Percentiles rank a stretch among this genome's conserved stretches.
These are phyloP conservation scores for Rhodotorula kratochvilovae DNA, from an alignment of 768 basidiomycete genomes.

Conservation along the genomic window DNA sequence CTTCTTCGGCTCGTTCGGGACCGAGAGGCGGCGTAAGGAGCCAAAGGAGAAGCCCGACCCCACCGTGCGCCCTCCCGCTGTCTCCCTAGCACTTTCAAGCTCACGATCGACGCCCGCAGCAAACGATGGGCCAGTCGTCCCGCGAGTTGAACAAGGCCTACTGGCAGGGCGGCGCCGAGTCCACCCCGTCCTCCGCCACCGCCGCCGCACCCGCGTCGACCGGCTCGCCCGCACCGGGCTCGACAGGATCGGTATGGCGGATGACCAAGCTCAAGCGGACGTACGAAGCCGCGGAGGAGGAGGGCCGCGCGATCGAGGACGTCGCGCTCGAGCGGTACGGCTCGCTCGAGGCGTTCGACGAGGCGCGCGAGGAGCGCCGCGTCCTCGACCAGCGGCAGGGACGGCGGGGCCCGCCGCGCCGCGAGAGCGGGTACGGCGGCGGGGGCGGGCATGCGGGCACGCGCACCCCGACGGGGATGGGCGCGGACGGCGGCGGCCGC, in stretches of 20 bases:
- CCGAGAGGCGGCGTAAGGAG: conserved; percentile 63
- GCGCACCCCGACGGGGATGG: conserved; percentile 5
- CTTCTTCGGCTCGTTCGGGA: conserved; percentile 84
- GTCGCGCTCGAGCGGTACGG: conserved; percentile 86
- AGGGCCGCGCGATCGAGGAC: conserved; percentile 65
- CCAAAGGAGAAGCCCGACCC: conserved; percentile 39
- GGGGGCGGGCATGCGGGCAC: conserved; percentile 46
- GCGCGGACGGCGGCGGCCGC: conserved; percentile 16
- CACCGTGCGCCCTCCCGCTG: conserved; percentile 2
- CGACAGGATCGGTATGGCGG: conserved; percentile 90
- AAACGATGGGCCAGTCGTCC: conserved; percentile 59
- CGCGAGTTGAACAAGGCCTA: conserved; percentile 49
- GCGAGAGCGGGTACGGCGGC: conserved; percentile 46
- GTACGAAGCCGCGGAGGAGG: conserved; percentile 85
- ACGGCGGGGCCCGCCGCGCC: conserved; percentile 45
- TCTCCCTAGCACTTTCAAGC: background rate
- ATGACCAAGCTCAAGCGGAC: conserved; percentile 92
- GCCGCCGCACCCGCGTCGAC: conserved; percentile 43
- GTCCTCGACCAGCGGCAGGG: conserved; percentile 77
- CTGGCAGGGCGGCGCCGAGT: conserved; percentile 49
- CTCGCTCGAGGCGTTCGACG: conserved; percentile 74
- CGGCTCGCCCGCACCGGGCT: conserved; percentile 63
- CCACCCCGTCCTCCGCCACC: conserved; percentile 44
- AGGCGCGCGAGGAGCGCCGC: conserved; percentile 78
- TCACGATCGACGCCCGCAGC: conserved; percentile 1